Base-by-base conservation (phyloP, 768 basidiomycete species). In the Nidula microcarpa region DNA sequence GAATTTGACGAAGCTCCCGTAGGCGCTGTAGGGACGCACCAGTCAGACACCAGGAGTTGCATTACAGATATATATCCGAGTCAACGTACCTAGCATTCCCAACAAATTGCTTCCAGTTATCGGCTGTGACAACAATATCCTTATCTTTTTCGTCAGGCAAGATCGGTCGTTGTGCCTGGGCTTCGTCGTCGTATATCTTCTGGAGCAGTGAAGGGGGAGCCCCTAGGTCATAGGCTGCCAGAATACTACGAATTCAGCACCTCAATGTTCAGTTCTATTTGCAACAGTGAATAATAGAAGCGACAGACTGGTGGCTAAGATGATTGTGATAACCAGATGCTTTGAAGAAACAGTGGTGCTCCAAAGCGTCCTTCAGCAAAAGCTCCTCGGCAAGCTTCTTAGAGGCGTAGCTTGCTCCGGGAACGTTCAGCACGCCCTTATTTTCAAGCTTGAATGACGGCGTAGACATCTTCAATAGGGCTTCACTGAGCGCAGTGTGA, bases 181-280 rank as follows among this genome's bases (percentile, higher is more conserved):
- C 63, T 48, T 80, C 75, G 6, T 64, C 60, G 13, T 78, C 74
- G 52, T 79, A 81, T 32, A 82, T 79, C 51, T 76, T 75, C 54
- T 77, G 71, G 37, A 85, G 53, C 18, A 78, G 64, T 5, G 65
- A 64, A 0, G 76, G 55, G 13, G 79, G 54, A 4, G 81, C 81
- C 2, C 81, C 81, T 2, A 84, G 60, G 63, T 84, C 81, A 53
- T 83, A 84, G 2, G 80, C 78, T 0, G 80, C 80, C 3, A 84
- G 64, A 8, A 84, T 50, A 64, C 39, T 41, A 10, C 84, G 50
- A 56, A 81, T 85, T 10, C 35, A 51, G 43, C 23, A 16, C 43
- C 48, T 41, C 10, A n/a, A 13, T 41, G 16, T 11, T 41, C 37
- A 41, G 10, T 41, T 41, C 37, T 44, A 36, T 17, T 33, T 48